Conservation (phyloP, 1,284 basidiomycete species). For the Phellopilus nigrolimitatus region DNA sequence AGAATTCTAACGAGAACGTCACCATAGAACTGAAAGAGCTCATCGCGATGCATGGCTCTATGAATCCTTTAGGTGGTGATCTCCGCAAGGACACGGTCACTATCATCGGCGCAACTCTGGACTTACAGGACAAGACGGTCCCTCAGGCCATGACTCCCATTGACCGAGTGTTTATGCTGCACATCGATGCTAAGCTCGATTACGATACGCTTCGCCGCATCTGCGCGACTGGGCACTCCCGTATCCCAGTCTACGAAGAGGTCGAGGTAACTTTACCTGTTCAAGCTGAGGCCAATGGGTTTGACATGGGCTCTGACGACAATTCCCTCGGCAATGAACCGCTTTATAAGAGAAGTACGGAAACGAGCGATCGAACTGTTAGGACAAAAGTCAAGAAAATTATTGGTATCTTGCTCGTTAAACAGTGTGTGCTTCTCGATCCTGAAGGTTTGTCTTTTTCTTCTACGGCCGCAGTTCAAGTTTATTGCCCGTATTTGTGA, state of each 20-base stretch:
- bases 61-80: constrained; percentile 57
- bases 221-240: constrained; percentile 75
- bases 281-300: constrained; percentile 23
- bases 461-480: background rate
- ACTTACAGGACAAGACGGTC: constrained; percentile 64
- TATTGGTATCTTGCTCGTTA: constrained; percentile 77
- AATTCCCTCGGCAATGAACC: background rate
- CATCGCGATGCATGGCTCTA: constrained; percentile 63
- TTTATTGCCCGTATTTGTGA: too few relatives aligned
- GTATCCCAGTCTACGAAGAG: constrained; percentile 71
- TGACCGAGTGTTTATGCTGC: constrained; percentile 76
- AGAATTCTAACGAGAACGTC: background rate
- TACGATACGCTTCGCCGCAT: constrained; percentile 73
- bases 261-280: constrained; percentile 51
- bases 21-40: constrained; percentile 67
- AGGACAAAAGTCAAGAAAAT: constrained; percentile 66
- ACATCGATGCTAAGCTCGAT: constrained; percentile 75
- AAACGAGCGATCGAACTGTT: constrained; percentile 16
- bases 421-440: constrained; percentile 85
- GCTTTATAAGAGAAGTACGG: too few relatives aligned
- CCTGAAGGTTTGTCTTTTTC: constrained; percentile 61
- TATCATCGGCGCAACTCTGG: constrained; percentile 72
- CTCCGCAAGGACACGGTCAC: constrained; percentile 69
- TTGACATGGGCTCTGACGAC: constrained; percentile 10
- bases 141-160: constrained; percentile 78